Base-by-base conservation (phyloP, 2,329 filamentous ascomycete genomes). In the Exophiala oligosperma region DNA sequence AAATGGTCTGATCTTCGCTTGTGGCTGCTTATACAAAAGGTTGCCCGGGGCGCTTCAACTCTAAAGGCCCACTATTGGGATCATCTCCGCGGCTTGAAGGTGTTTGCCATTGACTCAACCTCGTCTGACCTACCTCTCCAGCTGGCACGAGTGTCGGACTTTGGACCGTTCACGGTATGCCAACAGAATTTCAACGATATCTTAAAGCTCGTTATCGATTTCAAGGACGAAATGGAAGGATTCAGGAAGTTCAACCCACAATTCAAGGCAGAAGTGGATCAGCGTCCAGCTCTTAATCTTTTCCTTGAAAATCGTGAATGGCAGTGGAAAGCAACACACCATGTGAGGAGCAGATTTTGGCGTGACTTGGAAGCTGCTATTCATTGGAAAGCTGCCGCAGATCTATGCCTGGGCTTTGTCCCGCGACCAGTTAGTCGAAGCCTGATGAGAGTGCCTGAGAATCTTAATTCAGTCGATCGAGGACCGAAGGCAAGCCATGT, bases 391-490 rank as follows among this genome's bases (percentile, higher is more conserved):
- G 46, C 44, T 11, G 35, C 35, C 14, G 44, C 44, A 24, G 21
- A 55, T 40, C 38, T 58, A 28, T 58, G 37, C 28, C 44, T 35
- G 43, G 56, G 56, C 28, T 41, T 49, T 32, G 24, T 55, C n/a
- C 32, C 26, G 32, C 24, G 44, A 7, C 52, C 52, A 43, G 29
- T n/a, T 2, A 14, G 41, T 24, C 46, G 40, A 17, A 55, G 44
- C 21, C 9, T 17, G n/a, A 32, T 43, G 35, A 43, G 38, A 46
- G 11, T 55, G 46, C 23, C n/a, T n/a, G 44, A 37, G 24, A n/a
- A 24, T 14, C 26, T 17, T 11, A 32, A 2, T n/a, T 3, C 4
- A 14, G 7, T 35, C 7, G 32, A 35, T 9, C 32, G 9, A 35
- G 32, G 24, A n/a, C 24, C 24, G n/a, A 6, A 4, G n/a, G 46